Conservation (phyloP, 2,329 filamentous ascomycete species). For the Scedosporium apiospermum region DNA sequence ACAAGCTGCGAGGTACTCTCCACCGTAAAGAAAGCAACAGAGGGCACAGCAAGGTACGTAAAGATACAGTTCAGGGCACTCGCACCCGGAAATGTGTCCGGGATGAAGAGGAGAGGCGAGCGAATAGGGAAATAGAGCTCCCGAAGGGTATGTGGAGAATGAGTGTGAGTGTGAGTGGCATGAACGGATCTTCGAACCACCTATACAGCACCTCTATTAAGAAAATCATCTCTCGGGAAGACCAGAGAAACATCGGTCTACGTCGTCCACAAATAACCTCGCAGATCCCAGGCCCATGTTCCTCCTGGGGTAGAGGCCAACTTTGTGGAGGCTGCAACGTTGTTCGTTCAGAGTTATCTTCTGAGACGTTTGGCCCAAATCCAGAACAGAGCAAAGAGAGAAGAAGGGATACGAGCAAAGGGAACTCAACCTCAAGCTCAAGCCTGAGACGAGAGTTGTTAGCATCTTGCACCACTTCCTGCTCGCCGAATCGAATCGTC, state of each 20-base stretch:
- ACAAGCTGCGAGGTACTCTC: background rate
- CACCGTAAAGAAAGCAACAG: background rate
- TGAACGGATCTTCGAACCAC: background rate
- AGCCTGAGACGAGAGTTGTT: background rate
- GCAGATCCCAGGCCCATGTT: too few species aligned
- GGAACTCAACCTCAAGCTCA: too few species aligned
- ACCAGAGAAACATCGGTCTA: background rate
- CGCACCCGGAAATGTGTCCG: background rate
- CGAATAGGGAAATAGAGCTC: background rate
- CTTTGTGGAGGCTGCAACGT: too few species aligned
- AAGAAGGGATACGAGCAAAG: too few species aligned
- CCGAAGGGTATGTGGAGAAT: background rate
- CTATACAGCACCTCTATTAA: background rate
- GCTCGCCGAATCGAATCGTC: background rate
- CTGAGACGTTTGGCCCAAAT: too few species aligned
- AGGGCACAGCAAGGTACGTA: background rate
- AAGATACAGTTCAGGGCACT: background rate
- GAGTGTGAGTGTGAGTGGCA: background rate
- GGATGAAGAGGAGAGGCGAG: background rate
- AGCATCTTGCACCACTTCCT: background rate
- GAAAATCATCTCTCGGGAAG: background rate
- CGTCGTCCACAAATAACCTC: background rate
- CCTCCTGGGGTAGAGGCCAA: too few species aligned
- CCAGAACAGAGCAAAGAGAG: too few species aligned
- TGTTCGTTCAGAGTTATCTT: too few species aligned